Conservation (phyloP, 805 yeast genomes). For the Naumovozyma castellii region DNA sequence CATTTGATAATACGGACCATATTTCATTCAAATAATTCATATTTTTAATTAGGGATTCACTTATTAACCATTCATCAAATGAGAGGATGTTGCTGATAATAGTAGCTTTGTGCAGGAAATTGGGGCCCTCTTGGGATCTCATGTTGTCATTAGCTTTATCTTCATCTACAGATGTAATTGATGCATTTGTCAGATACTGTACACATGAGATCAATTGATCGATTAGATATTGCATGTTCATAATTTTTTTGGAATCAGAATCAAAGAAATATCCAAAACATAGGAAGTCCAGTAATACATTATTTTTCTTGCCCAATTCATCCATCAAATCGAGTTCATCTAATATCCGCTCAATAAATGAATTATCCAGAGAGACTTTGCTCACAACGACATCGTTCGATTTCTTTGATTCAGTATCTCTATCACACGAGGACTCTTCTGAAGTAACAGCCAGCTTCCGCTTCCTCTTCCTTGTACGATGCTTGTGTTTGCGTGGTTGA, state of each 20-base stretch:
- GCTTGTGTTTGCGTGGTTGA: not conserved
- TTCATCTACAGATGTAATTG: not conserved
- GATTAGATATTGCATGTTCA: slow-evolving; percentile 25
- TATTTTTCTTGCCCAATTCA: slow-evolving; percentile 32
- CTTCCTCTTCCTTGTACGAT: not conserved
- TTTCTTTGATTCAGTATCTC: not conserved
- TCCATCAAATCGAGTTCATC: slow-evolving; percentile 33
- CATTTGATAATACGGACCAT: slow-evolving; percentile 69
- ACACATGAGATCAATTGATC: slow-evolving; percentile 14
- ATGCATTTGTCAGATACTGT: not conserved
- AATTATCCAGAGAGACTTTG: slow-evolving; percentile 5
- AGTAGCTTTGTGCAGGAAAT: slow-evolving; percentile 18
- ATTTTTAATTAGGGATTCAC: slow-evolving; percentile 79
- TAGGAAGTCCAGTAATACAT: slow-evolving; percentile 38
- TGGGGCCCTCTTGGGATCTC: slow-evolving; percentile 2
- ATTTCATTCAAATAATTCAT: slow-evolving; percentile 51
- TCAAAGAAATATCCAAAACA: slow-evolving; percentile 36
- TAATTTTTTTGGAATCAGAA: slow-evolving; percentile 3
- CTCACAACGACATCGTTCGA: too few species aligned
- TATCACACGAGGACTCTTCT: not conserved
- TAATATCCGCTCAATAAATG: slow-evolving; percentile 30
- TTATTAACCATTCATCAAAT: slow-evolving; percentile 84
- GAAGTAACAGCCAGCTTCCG: not conserved
- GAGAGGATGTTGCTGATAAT: slow-evolving; percentile 67
- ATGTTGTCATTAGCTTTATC: too few species aligned